These are phyloP conservation scores for Metarhizium humberi DNA, from an alignment of 2,329 filamentous ascomycete species.

Conservation along the genomic window DNA sequence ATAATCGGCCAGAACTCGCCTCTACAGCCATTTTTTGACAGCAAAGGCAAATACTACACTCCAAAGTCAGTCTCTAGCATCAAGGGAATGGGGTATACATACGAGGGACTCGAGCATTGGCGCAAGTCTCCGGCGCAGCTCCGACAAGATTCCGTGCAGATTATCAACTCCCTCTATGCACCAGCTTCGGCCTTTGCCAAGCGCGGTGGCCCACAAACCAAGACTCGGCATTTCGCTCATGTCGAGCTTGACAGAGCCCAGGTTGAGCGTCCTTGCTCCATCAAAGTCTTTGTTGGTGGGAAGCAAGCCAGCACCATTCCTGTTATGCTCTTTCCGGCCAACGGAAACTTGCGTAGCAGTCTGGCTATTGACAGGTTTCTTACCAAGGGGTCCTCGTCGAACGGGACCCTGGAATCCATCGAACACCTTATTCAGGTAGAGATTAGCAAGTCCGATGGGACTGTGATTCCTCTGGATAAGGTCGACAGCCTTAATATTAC, in stretches of 20 bases:
- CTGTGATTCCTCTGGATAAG: constrained; percentile 13
- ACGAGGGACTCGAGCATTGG: constrained; percentile 27
- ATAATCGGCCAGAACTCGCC: constrained; percentile 33
- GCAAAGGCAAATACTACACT: constrained; percentile 31
- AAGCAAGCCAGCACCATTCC: constrained; percentile 23
- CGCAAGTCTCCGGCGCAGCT: constrained; percentile 20
- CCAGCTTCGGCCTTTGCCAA: neutral
- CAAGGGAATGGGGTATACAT: constrained; percentile 28
- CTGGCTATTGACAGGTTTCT: constrained; percentile 35
- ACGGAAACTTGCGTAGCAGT: constrained; percentile 21
- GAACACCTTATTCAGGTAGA: constrained; percentile 3
- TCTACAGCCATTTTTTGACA: constrained; percentile 40
- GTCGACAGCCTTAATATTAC: constrained; percentile 27
- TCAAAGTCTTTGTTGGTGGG: constrained; percentile 24
- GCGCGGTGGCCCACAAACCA: neutral
- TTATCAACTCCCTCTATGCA: constrained; percentile 25
- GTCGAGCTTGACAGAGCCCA: constrained; percentile 24
- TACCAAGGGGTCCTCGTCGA: neutral
- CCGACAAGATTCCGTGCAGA: constrained; percentile 17
- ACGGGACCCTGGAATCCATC: constrained; percentile 1
- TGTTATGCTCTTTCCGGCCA: constrained; percentile 25
- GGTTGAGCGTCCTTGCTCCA: constrained; percentile 24
- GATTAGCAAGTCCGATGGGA: constrained; percentile 21
- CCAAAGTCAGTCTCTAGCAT: constrained; percentile 24
- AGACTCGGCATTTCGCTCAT: constrained; percentile 25